These are phyloP conservation scores for Gynochthodes officinalis DNA, from an alignment of 257 asterid genomes.

Conservation along the genomic window DNA sequence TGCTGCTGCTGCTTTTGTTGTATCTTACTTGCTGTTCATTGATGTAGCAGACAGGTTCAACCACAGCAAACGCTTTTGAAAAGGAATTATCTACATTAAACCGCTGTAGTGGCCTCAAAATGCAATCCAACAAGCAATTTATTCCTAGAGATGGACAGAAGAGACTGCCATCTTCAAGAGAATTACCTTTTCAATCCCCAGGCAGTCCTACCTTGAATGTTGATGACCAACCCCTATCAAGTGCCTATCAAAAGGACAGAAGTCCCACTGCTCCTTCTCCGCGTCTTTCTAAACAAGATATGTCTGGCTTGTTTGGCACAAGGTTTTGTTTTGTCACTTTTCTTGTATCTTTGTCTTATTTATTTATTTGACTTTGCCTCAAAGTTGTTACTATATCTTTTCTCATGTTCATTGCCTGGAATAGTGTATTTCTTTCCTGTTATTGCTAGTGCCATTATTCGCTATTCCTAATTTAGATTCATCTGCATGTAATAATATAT, in stretches of 20 bases:
- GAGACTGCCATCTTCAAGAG: constrained; percentile 38
- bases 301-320: constrained; percentile 28
- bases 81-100: constrained; percentile 43
- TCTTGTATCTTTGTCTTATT: constrained; percentile 14
- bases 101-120: constrained; percentile 22
- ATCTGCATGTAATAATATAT: background rate
- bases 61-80: constrained; percentile 27
- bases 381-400: background rate
- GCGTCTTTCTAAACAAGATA: constrained; percentile 29
- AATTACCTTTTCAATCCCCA: constrained; percentile 45
- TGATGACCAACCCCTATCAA: constrained; percentile 28
- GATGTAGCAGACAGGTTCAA: constrained; percentile 35
- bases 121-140: constrained; percentile 25
- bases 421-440: background rate
- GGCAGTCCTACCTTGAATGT: constrained; percentile 31
- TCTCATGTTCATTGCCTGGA: constrained; percentile 16
- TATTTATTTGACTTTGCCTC: background rate
- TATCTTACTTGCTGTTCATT: constrained; percentile 20
- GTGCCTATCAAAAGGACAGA: constrained; percentile 31
- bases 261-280: constrained; percentile 29
- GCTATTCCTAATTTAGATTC: background rate
- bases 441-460: background rate
- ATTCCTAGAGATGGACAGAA: constrained; percentile 26
- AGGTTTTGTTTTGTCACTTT: constrained; percentile 26
- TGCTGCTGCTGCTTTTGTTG: no score